Evolutionary conservation across 1,139 yeast genomes (phyloP).

Genomic region (Tardiomyces depauwii): DNA sequence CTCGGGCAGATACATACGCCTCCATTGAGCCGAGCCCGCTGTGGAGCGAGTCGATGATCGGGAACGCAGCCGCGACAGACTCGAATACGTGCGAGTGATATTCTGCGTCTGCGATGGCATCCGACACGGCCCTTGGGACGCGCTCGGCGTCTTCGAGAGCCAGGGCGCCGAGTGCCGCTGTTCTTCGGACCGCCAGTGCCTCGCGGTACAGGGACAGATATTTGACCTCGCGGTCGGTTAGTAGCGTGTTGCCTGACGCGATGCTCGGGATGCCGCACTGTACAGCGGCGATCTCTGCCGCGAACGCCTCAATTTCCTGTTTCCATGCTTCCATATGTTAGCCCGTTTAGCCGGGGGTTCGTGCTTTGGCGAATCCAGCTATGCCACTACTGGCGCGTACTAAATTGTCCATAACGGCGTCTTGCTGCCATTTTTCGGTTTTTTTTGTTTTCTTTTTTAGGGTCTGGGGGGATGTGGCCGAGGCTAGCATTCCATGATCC

Average conservation of each 20-base stretch:
- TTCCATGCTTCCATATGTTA: neutral
- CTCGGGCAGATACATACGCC: neutral
- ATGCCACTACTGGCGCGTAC: too few relatives aligned
- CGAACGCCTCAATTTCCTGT: neutral
- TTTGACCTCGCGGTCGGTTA: neutral
- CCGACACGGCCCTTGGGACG: neutral
- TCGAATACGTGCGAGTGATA: neutral
- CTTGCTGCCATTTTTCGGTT: too few relatives aligned
- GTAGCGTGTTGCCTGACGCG: neutral
- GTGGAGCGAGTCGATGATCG: neutral
- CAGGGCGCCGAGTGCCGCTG: neutral
- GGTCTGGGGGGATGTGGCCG: too few relatives aligned
- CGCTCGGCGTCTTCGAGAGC: neutral
- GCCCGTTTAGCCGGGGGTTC: too few relatives aligned
- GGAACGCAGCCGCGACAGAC: neutral
- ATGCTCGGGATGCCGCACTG: neutral
- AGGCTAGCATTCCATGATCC: too few relatives aligned
- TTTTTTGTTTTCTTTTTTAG: too few relatives aligned
- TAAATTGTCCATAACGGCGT: too few relatives aligned
- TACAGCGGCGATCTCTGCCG: neutral
- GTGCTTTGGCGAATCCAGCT: too few relatives aligned
- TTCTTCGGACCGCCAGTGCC: neutral
- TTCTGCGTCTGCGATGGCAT: neutral
- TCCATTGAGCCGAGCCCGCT: neutral
- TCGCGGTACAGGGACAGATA: neutral